phyloP scores from a whole-genome alignment of 2,329 filamentous ascomycete species.

The Aspergillaceae sp. region DNA sequence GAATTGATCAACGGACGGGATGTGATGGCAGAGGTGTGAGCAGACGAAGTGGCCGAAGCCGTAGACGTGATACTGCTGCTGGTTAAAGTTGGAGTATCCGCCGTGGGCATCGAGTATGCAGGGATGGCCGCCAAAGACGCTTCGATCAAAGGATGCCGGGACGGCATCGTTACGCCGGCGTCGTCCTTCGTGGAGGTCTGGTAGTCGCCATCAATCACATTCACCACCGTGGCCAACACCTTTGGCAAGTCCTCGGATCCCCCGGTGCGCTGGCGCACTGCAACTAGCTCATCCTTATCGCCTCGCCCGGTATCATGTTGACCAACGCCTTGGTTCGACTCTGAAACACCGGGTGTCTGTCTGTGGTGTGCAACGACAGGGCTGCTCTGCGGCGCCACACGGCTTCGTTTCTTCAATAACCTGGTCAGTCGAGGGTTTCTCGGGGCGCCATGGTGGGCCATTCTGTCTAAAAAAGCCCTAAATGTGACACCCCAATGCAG shows the following conservation, averaged over 20 bases:
- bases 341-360: not conserved
- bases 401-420: conserved; percentile 6
- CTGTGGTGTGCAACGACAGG: conserved; percentile 1
- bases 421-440: conserved; percentile 8
- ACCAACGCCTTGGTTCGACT: not conserved
- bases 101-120: conserved; percentile 5
- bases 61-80: conserved; percentile 1
- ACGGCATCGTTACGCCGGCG: not conserved
- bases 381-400: conserved; percentile 1
- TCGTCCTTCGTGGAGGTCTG: no score
- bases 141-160: conserved; percentile 1
- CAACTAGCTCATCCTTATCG: not conserved
- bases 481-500: no score
- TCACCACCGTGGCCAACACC: conserved; percentile 1
- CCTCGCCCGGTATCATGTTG: not conserved
- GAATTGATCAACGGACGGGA: conserved; percentile 1
- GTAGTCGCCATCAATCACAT: conserved; percentile 1
- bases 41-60: conserved; percentile 1
- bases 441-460: conserved; percentile 12
- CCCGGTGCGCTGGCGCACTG: conserved; percentile 1
- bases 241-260: conserved; percentile 2
- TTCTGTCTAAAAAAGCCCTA: conserved; percentile 1
- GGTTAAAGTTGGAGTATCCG: conserved; percentile 6
- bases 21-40: not conserved
- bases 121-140: conserved; percentile 3